Evolutionary conservation across 78 protist genomes (phyloP).

Genomic region (Pigoraptor vietnamica): DNA sequence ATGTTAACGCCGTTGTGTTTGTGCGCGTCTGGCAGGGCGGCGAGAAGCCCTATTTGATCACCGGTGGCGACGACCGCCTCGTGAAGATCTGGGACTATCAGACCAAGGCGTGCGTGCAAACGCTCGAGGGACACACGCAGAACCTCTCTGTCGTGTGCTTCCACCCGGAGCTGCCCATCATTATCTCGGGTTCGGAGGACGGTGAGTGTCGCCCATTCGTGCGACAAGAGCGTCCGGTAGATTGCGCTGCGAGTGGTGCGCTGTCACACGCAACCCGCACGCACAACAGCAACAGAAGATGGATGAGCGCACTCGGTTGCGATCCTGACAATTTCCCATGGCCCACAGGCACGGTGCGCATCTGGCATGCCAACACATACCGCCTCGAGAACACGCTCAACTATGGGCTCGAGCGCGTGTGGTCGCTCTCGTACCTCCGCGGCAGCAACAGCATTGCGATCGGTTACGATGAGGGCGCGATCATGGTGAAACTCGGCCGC

Average conservation of each 20-base stretch:
- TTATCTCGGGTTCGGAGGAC: slow-evolving; percentile 88
- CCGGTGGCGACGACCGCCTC: slow-evolving; percentile 94
- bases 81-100: slow-evolving; percentile 97
- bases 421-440: slow-evolving; percentile 73
- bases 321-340: background rate
- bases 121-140: slow-evolving; percentile 89
- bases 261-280: no score
- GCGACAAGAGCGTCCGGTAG: background rate
- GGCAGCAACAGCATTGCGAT: slow-evolving; percentile 74
- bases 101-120: slow-evolving; percentile 86
- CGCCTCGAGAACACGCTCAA: slow-evolving; percentile 84
- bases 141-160: slow-evolving; percentile 81
- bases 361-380: slow-evolving; percentile 90
- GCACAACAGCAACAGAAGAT: background rate
- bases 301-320: background rate
- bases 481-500: slow-evolving; percentile 88
- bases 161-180: slow-evolving; percentile 97
- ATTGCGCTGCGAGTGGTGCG: no score
- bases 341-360: slow-evolving; percentile 53
- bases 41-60: slow-evolving; percentile 94
- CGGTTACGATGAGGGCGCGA: slow-evolving; percentile 92
- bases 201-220: slow-evolving; percentile 26
- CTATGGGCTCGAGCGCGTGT: slow-evolving; percentile 91
- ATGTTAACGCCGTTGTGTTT: no score
- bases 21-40: slow-evolving; percentile 72